These are phyloP conservation scores for Tremellales sp. DNA, from an alignment of 1,284 basidiomycete species.

Conservation along the genomic window DNA sequence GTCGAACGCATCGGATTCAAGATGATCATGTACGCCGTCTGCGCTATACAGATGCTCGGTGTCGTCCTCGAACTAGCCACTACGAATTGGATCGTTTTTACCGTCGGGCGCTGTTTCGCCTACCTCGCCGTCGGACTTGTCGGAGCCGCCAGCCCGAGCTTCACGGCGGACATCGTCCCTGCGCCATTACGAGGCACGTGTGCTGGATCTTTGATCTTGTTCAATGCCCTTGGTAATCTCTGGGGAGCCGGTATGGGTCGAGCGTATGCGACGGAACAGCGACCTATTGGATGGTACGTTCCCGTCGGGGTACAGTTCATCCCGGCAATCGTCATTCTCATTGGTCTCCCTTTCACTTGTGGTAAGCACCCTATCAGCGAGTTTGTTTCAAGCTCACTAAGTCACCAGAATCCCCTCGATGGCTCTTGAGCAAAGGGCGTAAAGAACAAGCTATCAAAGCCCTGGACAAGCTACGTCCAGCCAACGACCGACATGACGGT, in stretches of 20 bases:
- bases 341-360: constrained; percentile 15
- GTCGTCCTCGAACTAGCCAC: constrained; percentile 17
- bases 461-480: constrained; percentile 14
- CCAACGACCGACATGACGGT: constrained; percentile 11
- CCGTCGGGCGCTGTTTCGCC: constrained; percentile 18
- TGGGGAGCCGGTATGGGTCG: constrained; percentile 14
- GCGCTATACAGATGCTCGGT: constrained; percentile 12
- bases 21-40: constrained; percentile 6
- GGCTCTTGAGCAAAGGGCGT: constrained; percentile 15
- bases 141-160: constrained; percentile 11
- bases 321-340: constrained; percentile 13
- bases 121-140: constrained; percentile 23
- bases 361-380: not conserved
- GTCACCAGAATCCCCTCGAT: constrained; percentile 22
- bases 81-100: constrained; percentile 14
- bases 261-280: constrained; percentile 3
- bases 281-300: constrained; percentile 6
- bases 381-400: not conserved
- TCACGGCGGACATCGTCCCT: constrained; percentile 1
- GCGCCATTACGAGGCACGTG: not conserved
- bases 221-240: constrained; percentile 6
- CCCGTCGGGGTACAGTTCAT: constrained; percentile 21
- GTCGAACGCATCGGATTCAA: constrained; percentile 16
- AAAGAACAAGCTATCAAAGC: constrained; percentile 12
- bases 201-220: not conserved